Base-by-base conservation (phyloP, 169 alveolate genomes). In the Cryptosporidium tyzzeri region DNA sequence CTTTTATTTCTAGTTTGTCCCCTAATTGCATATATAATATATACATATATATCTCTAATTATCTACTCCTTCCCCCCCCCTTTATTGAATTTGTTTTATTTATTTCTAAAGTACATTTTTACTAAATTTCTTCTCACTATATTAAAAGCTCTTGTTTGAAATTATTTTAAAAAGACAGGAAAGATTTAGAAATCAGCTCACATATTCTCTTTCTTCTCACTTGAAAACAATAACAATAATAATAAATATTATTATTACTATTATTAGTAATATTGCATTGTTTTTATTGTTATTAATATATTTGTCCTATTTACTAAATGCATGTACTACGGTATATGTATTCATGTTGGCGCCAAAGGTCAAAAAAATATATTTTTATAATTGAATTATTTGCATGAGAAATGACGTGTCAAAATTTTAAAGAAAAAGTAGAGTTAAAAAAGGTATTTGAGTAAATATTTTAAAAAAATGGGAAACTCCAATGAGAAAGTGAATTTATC, bases 321-420 rank as follows among this genome's bases (percentile, higher is more conserved):
- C 71, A 65, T 65, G 71, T 65, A 33, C 50, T 37, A 53, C 44
- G 71, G 71, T 55, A 55, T 55, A 55, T 55, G 31, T 3, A 29
- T 3, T n/a, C 21, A 2, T 2, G 71, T 65, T 41, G 85, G 85
- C 85, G 85, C 85, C 85, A 3, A 69, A 69, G 8, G 39, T 26
- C 8, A 39, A 69, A 67, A 39, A 41, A 37, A 5, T 37, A 37
- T 37, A 37, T 31, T 1, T 3, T 1, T 3, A 39, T 7, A 39
- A 5, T 37, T 70, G 3, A 48, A 12, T 51, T 45, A n/a, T 14
- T 31, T 65, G 71, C 71, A 65, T 65, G 71, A 1, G 48, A 65
- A 33, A 33, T 35, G 51, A 55, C 67, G 67, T 53, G 71, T 65
- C 70, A 33, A 33, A 62, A 23, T n/a, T 62, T 62, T 0, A 29